These are phyloP conservation scores for Dendrocalamus latiflorus DNA, from an alignment of 202 grass and related monocot species.

Conservation along the genomic window DNA sequence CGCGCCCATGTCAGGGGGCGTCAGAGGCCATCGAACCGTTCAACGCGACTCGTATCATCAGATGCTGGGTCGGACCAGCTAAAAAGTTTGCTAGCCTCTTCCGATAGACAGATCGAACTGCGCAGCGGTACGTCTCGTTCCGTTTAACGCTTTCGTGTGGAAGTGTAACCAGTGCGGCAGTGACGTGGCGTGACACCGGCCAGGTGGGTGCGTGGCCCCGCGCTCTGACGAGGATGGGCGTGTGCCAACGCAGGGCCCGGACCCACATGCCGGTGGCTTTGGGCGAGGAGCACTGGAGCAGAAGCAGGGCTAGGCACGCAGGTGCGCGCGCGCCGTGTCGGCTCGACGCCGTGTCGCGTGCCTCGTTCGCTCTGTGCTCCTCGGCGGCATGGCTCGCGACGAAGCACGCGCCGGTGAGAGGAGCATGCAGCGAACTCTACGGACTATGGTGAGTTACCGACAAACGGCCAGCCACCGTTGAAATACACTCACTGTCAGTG, in stretches of 20 bases:
- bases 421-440: too few relatives aligned
- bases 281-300: background rate
- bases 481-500: too few relatives aligned
- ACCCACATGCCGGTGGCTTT: slow-evolving; percentile 3
- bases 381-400: too few relatives aligned
- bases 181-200: background rate
- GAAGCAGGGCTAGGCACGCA: background rate
- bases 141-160: background rate
- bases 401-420: too few relatives aligned
- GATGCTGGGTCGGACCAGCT: background rate
- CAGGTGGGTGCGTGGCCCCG: background rate
- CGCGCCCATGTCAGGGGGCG: slow-evolving; percentile 21
- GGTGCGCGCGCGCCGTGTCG: background rate
- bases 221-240: background rate
- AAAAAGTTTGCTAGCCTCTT: background rate
- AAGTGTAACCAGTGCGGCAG: background rate
- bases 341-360: background rate
- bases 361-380: background rate
- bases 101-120: background rate
- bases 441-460: too few relatives aligned
- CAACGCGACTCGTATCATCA: background rate
- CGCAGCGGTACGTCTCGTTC: background rate
- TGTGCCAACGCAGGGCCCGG: background rate
- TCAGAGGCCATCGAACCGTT: background rate
- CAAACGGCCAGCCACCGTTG: too few relatives aligned